Conservation (phyloP, 208 protist genomes). For the Crithidia fasciculata region DNA sequence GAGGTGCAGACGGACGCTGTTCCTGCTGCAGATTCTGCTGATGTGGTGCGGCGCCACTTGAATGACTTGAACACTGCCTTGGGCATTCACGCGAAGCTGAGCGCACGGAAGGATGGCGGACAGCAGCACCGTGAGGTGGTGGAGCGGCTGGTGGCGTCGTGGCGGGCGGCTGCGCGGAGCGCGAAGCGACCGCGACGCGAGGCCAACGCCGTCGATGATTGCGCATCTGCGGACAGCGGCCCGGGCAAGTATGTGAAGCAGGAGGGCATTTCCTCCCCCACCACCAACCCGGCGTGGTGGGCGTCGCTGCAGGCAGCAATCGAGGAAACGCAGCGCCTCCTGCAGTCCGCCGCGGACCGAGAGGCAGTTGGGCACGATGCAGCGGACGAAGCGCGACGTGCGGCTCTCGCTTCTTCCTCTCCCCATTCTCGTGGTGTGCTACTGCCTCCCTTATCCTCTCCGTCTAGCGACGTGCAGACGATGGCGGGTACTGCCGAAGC, state of each 20-base stretch:
- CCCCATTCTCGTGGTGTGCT: background rate
- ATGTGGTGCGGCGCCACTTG: conserved; percentile 7
- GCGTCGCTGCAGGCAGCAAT: background rate
- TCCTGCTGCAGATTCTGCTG: background rate
- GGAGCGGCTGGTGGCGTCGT: conserved; percentile 3
- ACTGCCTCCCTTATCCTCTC: too few species aligned
- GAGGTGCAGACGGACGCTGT: conserved; percentile 18
- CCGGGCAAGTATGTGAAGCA: conserved; percentile 10
- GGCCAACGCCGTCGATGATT: background rate
- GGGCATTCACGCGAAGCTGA: conserved; percentile 1
- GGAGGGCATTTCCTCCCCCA: background rate
- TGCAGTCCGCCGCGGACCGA: background rate
- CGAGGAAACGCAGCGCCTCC: conserved; percentile 9
- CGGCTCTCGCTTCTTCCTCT: background rate
- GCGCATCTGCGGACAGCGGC: background rate
- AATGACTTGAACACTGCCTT: conserved; percentile 21
- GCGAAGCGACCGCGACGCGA: conserved; percentile 21
- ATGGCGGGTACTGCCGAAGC: too few species aligned
- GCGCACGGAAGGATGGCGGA: background rate
- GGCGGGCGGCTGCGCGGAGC: conserved; percentile 1
- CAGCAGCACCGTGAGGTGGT: background rate
- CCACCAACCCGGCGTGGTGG: conserved; percentile 18
- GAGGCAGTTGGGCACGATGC: background rate
- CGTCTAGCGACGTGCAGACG: too few species aligned
- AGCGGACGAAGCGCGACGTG: background rate